Percentiles rank a stretch among this genome's conserved stretches.
Conservation (phyloP, 1,284 basidiomycete genomes). For the Rhodofomes roseus region DNA sequence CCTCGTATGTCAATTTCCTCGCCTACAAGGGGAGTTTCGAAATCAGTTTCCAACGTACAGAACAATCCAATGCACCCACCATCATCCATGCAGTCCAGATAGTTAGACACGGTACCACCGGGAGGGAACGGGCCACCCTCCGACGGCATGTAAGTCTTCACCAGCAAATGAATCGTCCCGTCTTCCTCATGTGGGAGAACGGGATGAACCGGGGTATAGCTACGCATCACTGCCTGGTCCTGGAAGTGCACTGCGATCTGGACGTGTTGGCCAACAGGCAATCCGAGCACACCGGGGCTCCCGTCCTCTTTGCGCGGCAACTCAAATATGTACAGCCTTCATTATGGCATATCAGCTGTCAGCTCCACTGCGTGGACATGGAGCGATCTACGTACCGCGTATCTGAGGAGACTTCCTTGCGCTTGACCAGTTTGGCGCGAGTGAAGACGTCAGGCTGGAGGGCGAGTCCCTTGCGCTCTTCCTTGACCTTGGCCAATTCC, state of each 20-base stretch:
- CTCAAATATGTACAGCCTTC: conserved; percentile 20
- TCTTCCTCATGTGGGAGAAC: conserved; percentile 22
- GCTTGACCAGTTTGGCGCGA: conserved; percentile 15
- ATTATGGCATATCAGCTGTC: neutral
- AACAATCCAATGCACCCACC: conserved; percentile 6
- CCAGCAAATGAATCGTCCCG: conserved; percentile 24
- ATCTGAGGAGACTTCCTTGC: conserved; percentile 12
- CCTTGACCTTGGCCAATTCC: conserved; percentile 16
- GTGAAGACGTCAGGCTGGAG: conserved; percentile 21
- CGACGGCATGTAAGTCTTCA: conserved; percentile 22
- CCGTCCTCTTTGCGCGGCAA: conserved; percentile 14
- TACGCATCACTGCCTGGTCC: conserved; percentile 20
- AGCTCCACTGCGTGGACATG: neutral
- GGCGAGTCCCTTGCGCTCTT: conserved; percentile 13
- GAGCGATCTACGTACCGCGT: conserved; percentile 8
- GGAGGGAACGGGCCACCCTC: conserved; percentile 14
- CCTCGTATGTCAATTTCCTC: conserved; percentile 24
- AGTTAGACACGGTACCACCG: conserved; percentile 23
- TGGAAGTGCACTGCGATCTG: conserved; percentile 22
- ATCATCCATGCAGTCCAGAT: conserved; percentile 21
- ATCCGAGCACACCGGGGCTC: conserved; percentile 13
- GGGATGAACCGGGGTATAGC: conserved; percentile 21
- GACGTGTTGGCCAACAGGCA: conserved; percentile 22
- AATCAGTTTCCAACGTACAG: neutral
- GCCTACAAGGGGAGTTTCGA: conserved; percentile 6